phyloP scores from a whole-genome alignment of 208 protist genomes.

The Trypanosoma rangeli region DNA sequence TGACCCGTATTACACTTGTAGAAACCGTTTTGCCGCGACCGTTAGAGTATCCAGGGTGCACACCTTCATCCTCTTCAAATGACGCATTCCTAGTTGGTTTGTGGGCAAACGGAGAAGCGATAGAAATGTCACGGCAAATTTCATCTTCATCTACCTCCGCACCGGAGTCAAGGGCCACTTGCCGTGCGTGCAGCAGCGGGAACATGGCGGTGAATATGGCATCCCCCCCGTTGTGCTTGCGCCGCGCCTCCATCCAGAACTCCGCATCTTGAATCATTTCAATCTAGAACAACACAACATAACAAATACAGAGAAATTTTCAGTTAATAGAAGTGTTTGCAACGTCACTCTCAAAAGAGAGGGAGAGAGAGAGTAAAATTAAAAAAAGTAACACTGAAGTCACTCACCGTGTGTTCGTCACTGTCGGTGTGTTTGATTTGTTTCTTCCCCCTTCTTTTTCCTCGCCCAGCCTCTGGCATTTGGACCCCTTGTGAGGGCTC shows the following conservation, averaged over 20 bases:
- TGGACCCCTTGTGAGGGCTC: neutral
- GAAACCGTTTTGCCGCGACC: slow-evolving; percentile 18
- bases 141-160: slow-evolving; percentile 25
- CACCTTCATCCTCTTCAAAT: slow-evolving; percentile 27
- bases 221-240: slow-evolving; percentile 52
- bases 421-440: neutral
- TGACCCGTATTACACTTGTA: slow-evolving; percentile 59
- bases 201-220: slow-evolving; percentile 71
- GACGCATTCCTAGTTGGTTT: slow-evolving; percentile 10
- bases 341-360: slow-evolving; percentile 8
- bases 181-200: slow-evolving; percentile 60
- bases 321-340: neutral
- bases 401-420: neutral
- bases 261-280: slow-evolving; percentile 85
- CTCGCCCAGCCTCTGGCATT: neutral
- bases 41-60: slow-evolving; percentile 38
- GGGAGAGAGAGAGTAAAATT: slow-evolving; percentile 10
- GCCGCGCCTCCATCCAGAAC: slow-evolving; percentile 81
- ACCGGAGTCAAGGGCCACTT: slow-evolving; percentile 48
- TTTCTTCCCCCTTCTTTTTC: neutral
- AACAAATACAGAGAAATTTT: slow-evolving; percentile 16
- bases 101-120: neutral
- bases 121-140: neutral
- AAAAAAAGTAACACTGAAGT: slow-evolving; percentile 1
- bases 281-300: slow-evolving; percentile 13